Conservation (phyloP, 805 yeast species). For the Ogataea nonfermentans region DNA sequence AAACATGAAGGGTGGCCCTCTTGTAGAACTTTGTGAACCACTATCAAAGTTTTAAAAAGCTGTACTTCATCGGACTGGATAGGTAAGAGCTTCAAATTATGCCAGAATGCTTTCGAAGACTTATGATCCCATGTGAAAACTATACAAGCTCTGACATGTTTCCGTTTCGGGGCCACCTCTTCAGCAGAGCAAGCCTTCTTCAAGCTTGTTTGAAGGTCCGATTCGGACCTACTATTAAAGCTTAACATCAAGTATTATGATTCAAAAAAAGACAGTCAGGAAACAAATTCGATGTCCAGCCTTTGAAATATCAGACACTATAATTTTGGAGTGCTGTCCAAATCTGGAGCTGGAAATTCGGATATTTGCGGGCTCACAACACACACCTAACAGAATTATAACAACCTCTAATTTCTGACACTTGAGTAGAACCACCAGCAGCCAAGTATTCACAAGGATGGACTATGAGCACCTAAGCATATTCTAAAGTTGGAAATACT, state of each 20-base stretch:
- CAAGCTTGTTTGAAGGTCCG: constrained; percentile 48
- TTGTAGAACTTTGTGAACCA: constrained; percentile 89
- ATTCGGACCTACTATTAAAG: constrained; percentile 29
- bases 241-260: constrained; percentile 21
- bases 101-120: constrained; percentile 81
- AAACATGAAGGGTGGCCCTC: constrained; percentile 93
- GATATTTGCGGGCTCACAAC: too few relatives aligned
- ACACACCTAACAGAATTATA: too few relatives aligned
- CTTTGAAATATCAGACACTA: background rate
- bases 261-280: background rate
- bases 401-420: too few relatives aligned
- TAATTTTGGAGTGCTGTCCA: constrained; percentile 1
- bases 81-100: constrained; percentile 74
- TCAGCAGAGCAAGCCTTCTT: constrained; percentile 84
- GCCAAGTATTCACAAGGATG: too few relatives aligned
- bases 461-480: too few relatives aligned
- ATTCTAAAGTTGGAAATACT: too few relatives aligned
- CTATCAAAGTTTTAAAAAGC: constrained; percentile 78
- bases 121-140: constrained; percentile 96
- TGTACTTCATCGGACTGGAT: constrained; percentile 80
- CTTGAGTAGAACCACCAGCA: too few relatives aligned
- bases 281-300: too few relatives aligned
- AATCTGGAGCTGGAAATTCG: too few relatives aligned
- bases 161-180: constrained; percentile 91
- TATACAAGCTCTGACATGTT: constrained; percentile 93